A percentile compares a stretch with the other conserved stretches of the same genome.
Evolutionary conservation across 2,329 filamentous ascomycete genomes (phyloP).

Genomic region (Monilinia laxa): DNA sequence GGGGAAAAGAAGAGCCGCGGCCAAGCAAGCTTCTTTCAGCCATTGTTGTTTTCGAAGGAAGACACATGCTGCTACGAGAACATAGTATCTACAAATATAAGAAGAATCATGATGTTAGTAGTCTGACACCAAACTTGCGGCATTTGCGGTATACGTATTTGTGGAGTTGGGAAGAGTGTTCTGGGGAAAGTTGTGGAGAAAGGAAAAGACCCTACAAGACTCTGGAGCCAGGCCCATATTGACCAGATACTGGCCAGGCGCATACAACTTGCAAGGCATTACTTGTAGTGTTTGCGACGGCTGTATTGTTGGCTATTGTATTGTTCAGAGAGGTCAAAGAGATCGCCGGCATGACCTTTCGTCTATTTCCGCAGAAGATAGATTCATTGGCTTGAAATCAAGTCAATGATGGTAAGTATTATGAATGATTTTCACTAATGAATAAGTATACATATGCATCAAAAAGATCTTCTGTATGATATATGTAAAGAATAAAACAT

Average conservation of each 20-base stretch:
- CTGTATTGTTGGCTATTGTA: slow-evolving; percentile 28
- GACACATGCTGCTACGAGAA: slow-evolving; percentile 61
- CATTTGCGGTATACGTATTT: not conserved
- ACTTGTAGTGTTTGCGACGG: slow-evolving; percentile 30
- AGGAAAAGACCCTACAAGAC: slow-evolving; percentile 47
- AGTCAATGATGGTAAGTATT: slow-evolving; percentile 3
- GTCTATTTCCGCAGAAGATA: not conserved
- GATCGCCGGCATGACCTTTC: slow-evolving; percentile 42
- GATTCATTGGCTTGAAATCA: slow-evolving; percentile 7
- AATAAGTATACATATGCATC: not conserved
- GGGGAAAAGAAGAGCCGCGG: slow-evolving; percentile 61
- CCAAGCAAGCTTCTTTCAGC: slow-evolving; percentile 62
- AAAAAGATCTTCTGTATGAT: not conserved
- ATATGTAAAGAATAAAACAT: not conserved
- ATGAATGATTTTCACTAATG: not conserved
- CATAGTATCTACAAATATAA: slow-evolving; percentile 54
- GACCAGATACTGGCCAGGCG: slow-evolving; percentile 56
- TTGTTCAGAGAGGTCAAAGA: slow-evolving; percentile 36
- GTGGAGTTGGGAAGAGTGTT: not conserved
- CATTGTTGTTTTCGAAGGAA: slow-evolving; percentile 61
- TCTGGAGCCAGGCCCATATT: slow-evolving; percentile 56
- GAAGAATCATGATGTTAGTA: slow-evolving; percentile 6
- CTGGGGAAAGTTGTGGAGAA: not conserved
- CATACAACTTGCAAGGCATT: slow-evolving; percentile 50
- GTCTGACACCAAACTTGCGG: not conserved